These are phyloP conservation scores for Yamadazyma sp. DNA, from an alignment of 1,139 yeast genomes.

Conservation along the genomic window DNA sequence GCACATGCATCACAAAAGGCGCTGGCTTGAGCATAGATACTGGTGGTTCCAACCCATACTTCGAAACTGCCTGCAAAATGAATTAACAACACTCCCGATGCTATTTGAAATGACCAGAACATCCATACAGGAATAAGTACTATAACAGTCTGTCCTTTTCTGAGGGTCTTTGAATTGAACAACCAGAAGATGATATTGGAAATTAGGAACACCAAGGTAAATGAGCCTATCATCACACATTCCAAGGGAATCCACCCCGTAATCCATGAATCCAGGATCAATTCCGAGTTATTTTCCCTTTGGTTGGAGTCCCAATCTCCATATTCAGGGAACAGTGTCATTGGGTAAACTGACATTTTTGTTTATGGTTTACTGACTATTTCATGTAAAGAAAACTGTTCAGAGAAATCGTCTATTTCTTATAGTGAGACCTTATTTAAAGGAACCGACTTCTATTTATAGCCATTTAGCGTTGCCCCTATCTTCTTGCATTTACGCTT, in stretches of 20 bases:
- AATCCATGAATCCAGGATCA: neutral
- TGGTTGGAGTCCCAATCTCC: too few species aligned
- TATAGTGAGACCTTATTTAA: too few species aligned
- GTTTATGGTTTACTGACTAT: too few species aligned
- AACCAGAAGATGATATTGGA: neutral
- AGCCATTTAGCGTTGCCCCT: too few species aligned
- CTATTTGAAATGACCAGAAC: neutral
- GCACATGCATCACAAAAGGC: neutral
- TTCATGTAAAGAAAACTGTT: too few species aligned
- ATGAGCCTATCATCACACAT: neutral
- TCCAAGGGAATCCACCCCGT: neutral
- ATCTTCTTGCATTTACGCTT: too few species aligned
- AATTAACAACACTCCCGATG: neutral
- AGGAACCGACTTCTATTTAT: too few species aligned
- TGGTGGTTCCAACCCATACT: neutral
- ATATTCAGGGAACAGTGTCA: too few species aligned
- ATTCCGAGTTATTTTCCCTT: too few species aligned
- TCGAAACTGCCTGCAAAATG: neutral
- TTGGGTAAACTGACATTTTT: too few species aligned
- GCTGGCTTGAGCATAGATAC: neutral
- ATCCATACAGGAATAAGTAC: neutral
- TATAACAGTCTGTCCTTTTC: neutral
- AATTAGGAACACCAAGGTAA: too few species aligned
- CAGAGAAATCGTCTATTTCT: too few species aligned
- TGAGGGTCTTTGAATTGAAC: neutral